phyloP scores from a whole-genome alignment of 805 yeast genomes.

The Candida fluviatilis region DNA sequence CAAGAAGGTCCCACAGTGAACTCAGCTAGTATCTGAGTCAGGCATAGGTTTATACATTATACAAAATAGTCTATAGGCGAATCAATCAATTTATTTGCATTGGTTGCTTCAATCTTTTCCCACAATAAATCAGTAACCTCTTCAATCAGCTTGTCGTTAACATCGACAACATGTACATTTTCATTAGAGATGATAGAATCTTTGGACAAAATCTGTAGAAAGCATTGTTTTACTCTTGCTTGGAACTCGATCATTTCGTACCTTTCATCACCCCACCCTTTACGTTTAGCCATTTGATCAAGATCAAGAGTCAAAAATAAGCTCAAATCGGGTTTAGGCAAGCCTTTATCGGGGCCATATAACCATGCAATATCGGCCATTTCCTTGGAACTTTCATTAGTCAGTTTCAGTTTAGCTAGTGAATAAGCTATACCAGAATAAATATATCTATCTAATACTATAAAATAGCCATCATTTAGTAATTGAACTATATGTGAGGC shows the following conservation, averaged over 20 bases:
- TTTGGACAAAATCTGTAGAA: conserved; percentile 40
- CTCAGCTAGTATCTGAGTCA: not conserved
- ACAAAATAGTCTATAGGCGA: conserved; percentile 8
- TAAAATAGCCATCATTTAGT: conserved; percentile 49
- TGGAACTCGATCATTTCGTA: conserved; percentile 81
- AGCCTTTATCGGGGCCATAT: conserved; percentile 70
- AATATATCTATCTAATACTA: conserved; percentile 81
- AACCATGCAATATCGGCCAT: conserved; percentile 68
- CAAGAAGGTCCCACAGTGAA: too few species aligned
- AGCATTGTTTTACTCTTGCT: conserved; percentile 58
- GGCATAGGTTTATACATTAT: not conserved
- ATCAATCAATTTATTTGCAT: conserved; percentile 10
- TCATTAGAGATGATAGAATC: conserved; percentile 19
- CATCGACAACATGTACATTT: conserved; percentile 46
- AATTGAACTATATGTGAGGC: conserved; percentile 41
- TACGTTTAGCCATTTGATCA: conserved; percentile 45
- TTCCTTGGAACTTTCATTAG: conserved; percentile 9
- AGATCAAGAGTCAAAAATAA: conserved; percentile 63
- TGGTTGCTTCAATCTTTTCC: conserved; percentile 19
- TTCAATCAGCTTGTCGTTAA: conserved; percentile 54
- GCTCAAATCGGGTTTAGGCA: conserved; percentile 83
- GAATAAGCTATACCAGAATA: conserved; percentile 94
- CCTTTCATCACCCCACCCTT: conserved; percentile 91
- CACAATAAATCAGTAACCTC: conserved; percentile 50
- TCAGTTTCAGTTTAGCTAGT: conserved; percentile 59